phyloP scores from a whole-genome alignment of 768 basidiomycete genomes.

The Macrolepiota albuminosa region DNA sequence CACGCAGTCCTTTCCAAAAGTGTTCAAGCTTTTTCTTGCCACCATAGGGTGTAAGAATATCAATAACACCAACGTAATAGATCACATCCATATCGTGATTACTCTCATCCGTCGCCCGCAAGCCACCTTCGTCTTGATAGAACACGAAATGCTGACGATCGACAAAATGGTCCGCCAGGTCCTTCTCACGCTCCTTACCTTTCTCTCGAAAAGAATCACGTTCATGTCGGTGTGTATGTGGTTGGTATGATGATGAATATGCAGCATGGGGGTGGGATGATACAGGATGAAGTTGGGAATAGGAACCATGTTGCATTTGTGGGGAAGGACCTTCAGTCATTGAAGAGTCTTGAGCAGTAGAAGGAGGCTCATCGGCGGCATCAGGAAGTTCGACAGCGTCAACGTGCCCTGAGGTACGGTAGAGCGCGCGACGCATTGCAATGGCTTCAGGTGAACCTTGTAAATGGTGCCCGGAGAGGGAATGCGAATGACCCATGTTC shows the following conservation, averaged over 20 bases:
- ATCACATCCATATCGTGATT: conserved; percentile 73
- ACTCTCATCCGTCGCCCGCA: conserved; percentile 83
- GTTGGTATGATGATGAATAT: not conserved
- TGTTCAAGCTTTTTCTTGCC: conserved; percentile 77
- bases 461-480: conserved; percentile 29
- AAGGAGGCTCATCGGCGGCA: conserved; percentile 11
- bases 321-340: not conserved
- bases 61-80: conserved; percentile 95
- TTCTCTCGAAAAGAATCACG: conserved; percentile 34
- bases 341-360: not conserved
- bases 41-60: conserved; percentile 91
- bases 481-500: conserved; percentile 22
- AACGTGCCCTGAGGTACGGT: conserved; percentile 67
- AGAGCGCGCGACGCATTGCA: conserved; percentile 80
- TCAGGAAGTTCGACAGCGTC: conserved; percentile 25
- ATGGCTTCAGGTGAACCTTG: conserved; percentile 71
- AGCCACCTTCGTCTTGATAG: conserved; percentile 94
- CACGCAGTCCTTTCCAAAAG: conserved; percentile 86
- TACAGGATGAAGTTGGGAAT: not conserved
- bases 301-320: not conserved
- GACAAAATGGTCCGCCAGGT: conserved; percentile 40
- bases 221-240: conserved; percentile 1
- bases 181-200: conserved; percentile 36
- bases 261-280: not conserved
- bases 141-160: conserved; percentile 80